Conservation (phyloP, 2,329 filamentous ascomycete genomes). For the Trichothecium sympodiale region DNA sequence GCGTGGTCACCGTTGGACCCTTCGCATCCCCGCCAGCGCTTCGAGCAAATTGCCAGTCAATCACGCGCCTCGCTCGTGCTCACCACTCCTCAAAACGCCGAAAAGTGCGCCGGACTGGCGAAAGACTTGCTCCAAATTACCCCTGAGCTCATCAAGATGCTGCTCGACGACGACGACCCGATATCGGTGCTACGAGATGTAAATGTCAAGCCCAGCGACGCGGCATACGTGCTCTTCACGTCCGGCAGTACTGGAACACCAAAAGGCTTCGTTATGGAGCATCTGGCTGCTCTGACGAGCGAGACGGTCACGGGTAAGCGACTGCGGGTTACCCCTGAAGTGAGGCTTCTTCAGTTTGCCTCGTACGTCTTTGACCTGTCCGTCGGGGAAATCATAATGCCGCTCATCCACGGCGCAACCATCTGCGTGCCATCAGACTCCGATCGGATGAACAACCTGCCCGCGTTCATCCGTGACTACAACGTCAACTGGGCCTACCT, state of each 20-base stretch:
- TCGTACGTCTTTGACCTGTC: conserved; percentile 13
- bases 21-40: conserved; percentile 1
- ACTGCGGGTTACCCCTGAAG: background rate
- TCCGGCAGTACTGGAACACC: conserved; percentile 13
- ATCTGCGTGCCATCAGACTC: conserved; percentile 25
- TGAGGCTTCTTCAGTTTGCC: conserved; percentile 20
- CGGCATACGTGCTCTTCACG: conserved; percentile 11
- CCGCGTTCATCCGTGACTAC: conserved; percentile 8
- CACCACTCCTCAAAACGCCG: background rate
- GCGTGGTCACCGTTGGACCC: conserved; percentile 8
- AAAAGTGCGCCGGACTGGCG: background rate
- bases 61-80: conserved; percentile 1
- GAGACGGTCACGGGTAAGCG: conserved; percentile 4
- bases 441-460: conserved; percentile 24
- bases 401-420: conserved; percentile 14
- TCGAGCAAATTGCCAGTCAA: background rate
- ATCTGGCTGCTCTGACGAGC: conserved; percentile 2
- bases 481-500: conserved; percentile 10
- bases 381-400: conserved; percentile 12
- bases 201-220: background rate
- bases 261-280: conserved; percentile 11
- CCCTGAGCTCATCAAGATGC: no score
- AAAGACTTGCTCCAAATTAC: background rate
- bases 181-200: no score
- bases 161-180: no score